Conservation (phyloP, 345 rosid species). For the Populus deltoides region DNA sequence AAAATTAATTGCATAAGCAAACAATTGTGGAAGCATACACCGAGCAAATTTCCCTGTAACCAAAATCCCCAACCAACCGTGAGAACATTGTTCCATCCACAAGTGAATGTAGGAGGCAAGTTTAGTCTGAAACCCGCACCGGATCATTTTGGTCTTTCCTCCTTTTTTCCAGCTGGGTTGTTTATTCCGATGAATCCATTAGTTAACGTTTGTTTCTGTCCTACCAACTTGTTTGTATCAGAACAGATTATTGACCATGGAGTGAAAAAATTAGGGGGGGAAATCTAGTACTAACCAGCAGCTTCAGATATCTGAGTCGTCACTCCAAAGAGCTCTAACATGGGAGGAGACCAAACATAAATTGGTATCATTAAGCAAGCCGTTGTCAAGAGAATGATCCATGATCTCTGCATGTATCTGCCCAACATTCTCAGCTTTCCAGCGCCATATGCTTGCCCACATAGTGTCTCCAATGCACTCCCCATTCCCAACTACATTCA, state of each 20-base stretch:
- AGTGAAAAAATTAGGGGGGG: too few relatives aligned
- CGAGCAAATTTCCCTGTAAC: slow-evolving; percentile 73
- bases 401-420: slow-evolving; percentile 90
- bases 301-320: slow-evolving; percentile 74
- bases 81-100: neutral
- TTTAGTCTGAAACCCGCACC: too few relatives aligned
- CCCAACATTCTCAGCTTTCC: slow-evolving; percentile 77
- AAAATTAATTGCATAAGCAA: slow-evolving; percentile 65
- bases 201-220: too few relatives aligned
- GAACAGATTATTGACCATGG: too few relatives aligned
- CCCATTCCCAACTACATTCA: slow-evolving; percentile 83
- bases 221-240: too few relatives aligned
- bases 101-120: too few relatives aligned
- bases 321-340: slow-evolving; percentile 64
- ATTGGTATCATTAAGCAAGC: slow-evolving; percentile 60
- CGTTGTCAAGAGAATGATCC: slow-evolving; percentile 73
- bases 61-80: neutral
- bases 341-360: slow-evolving; percentile 87
- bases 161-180: too few relatives aligned
- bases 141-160: too few relatives aligned
- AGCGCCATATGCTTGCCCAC: slow-evolving; percentile 94
- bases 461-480: slow-evolving; percentile 84
- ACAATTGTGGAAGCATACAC: slow-evolving; percentile 50
- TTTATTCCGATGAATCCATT: too few relatives aligned
- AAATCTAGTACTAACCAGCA: slow-evolving; percentile 47